A percentile compares a stretch with the other conserved stretches of the same genome.
phyloP scores from a whole-genome alignment of 1,139 yeast species.

The Scheffersomyces segobiensis region DNA sequence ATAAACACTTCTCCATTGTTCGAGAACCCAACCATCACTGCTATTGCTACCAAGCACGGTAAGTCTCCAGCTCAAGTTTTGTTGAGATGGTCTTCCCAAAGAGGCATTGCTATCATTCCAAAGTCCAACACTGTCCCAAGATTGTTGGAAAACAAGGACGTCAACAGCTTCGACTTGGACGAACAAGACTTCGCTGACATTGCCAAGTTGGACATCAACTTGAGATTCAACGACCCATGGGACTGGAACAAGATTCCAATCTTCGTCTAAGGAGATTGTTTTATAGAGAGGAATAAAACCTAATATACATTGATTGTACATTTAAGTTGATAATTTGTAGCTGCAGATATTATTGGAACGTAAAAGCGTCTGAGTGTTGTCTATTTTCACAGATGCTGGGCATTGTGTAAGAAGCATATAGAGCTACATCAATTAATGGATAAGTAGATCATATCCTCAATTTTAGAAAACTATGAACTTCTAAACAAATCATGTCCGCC shows the following conservation, averaged over 20 bases:
- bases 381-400: too few species aligned
- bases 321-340: neutral
- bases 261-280: conserved; percentile 26
- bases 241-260: conserved; percentile 66
- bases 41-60: conserved; percentile 55
- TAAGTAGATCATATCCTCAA: neutral
- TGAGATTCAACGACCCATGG: conserved; percentile 88
- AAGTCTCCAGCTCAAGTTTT: conserved; percentile 64
- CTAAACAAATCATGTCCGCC: neutral
- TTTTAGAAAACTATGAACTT: neutral
- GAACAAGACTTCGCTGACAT: conserved; percentile 56
- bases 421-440: too few species aligned
- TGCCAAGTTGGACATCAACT: conserved; percentile 57
- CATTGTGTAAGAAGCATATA: too few species aligned
- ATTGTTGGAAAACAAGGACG: conserved; percentile 55
- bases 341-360: too few species aligned
- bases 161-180: conserved; percentile 55
- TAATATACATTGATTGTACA: neutral
- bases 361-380: too few species aligned
- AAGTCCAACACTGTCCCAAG: conserved; percentile 68
- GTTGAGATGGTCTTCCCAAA: conserved; percentile 80
- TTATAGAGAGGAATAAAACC: neutral
- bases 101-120: conserved; percentile 72
- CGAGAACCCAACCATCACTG: conserved; percentile 49
- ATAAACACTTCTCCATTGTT: conserved; percentile 55